Evolutionary conservation across 1,284 basidiomycete genomes (phyloP), one percentile per base, ranked within the genome.

Genomic region (Cutaneotrichosporon sp.): DNA sequence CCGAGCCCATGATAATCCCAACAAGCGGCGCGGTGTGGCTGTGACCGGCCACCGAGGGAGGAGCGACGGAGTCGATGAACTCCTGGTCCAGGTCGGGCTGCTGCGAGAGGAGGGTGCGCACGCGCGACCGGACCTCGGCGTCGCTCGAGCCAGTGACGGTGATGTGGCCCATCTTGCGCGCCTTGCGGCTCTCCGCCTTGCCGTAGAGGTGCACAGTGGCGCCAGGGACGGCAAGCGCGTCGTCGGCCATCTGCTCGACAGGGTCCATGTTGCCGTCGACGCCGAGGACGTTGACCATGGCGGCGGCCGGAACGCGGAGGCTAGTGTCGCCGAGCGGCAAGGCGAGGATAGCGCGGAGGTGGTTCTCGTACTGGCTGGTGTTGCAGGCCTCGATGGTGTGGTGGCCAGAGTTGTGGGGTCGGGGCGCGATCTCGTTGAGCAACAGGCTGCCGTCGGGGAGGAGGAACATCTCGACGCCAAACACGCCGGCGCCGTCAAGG

Each of bases 321-420:
- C 86, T 83, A 1, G 95, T 95, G 16, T 90, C 91, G 26, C 96
- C 96, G 18, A 99, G 86, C 2, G 96, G 94, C 11, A 97, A 85
- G 47, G 86, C 87, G 22, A 98, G 87, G 77, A 99, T 95, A n/a
- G 95, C 92, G 38, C 95, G 92, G 47, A 99, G 88, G 80, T 99
- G 97, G 75, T 98, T 97, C 79, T 96, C 94, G 82, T 94, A 99
- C 82, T 99, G 97, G 14, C 93, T 97, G 3, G 93, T 91, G 71
- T 92, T 85, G 79, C 92, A 97, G 0, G 96, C 95, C 81, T 98
- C 96, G 76, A 99, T 98, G n/a, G 96, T 98, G 81, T 98, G 97
- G 80, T 99, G 97, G 0, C 96, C 96, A 10, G 94, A 97, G 82
- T 99, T 99, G 81, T 99, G 97, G 0, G 97, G 96, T 26, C 97